A percentile compares a stretch with the other conserved stretches of the same genome.
phyloP scores from a whole-genome alignment of 78 protist species.

The Guillardia theta region DNA sequence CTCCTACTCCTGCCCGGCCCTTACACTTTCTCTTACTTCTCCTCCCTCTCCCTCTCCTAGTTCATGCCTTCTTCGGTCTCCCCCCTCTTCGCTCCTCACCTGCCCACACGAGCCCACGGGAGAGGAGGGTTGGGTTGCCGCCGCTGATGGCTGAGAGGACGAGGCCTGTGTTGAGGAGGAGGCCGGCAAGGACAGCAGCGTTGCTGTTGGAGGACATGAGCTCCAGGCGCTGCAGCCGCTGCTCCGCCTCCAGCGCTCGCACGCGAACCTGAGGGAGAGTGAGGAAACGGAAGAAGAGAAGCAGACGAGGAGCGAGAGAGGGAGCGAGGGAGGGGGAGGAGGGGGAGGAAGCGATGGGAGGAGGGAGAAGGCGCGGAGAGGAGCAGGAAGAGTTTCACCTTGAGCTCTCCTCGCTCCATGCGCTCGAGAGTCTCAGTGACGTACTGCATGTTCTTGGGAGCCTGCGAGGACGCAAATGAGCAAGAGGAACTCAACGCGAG shows the following conservation, averaged over 20 bases:
- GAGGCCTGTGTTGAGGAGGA: not conserved
- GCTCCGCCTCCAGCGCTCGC: constrained; percentile 47
- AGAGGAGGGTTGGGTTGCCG: not conserved
- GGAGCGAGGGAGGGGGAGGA: not conserved
- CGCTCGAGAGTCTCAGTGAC: not conserved
- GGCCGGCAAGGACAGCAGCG: not conserved
- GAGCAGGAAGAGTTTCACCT: not conserved
- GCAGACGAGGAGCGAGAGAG: not conserved
- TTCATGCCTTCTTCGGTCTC: too few species aligned
- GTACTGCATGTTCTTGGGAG: not conserved
- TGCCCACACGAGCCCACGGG: not conserved
- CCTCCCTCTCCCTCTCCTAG: too few species aligned
- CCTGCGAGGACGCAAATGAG: not conserved
- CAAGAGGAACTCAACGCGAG: not conserved
- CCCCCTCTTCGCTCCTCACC: too few species aligned
- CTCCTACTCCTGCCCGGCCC: too few species aligned
- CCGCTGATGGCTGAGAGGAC: not conserved
- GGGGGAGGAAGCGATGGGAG: not conserved
- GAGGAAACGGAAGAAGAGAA: too few species aligned
- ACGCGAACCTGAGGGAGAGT: constrained; percentile 21
- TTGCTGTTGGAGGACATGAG: not conserved
- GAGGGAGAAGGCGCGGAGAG: not conserved
- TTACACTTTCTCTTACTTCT: too few species aligned
- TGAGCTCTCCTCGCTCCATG: constrained; percentile 33
- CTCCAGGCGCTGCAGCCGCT: not conserved